Evolutionary conservation across 2,329 filamentous ascomycete species (phyloP), one percentile per base, ranked within the genome.

Genomic region (Stenocarpella maydis): DNA sequence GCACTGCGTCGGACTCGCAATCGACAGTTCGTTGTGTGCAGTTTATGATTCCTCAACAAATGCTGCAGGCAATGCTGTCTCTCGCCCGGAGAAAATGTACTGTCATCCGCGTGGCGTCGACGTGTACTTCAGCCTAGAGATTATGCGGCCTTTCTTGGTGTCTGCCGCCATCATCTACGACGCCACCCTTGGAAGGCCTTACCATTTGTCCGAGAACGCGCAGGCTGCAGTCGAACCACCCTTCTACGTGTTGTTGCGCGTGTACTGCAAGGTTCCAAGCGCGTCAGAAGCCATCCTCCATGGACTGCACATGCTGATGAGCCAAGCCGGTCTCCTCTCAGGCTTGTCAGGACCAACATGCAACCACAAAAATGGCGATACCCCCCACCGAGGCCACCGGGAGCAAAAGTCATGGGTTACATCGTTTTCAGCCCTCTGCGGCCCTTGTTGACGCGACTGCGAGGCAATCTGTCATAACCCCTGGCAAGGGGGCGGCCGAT

Each of bases 381-480:
- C 37, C 14, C n/a, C 28, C 28, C 19, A 45, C 34, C 39, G 19
- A 54, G 19, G 37, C 34, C 37, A 3, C 10, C 50, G 50, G 63
- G 37, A 65, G 49, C 37, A 24, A 41, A 53, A 34, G 49, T 2
- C 19, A 34, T 34, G 63, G 37, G 50, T 54, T 34, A 65, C 50
- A 66, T 66, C 34, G 63, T 43, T 19, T 66, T 55, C 63, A 66
- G 63, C 63, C 63, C 21, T 66, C 63, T 66, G 45, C 31, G 61
- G 61, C 50, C 50, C 50, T 45, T 37, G 63, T 50, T 66, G 50
- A 24, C 47, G 41, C 63, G 28, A 47, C 43, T 39, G 39, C 63
- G 63, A 54, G 28, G 63, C 34, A 54, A 37, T 61, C 37, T 21
- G 47, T 64, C 60, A 50, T 24, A 39, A 65, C 15, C 26, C 26